Evolutionary conservation across 768 basidiomycete species (phyloP), one percentile per base, ranked within the genome.

Genomic region (Galerina sulciceps): DNA sequence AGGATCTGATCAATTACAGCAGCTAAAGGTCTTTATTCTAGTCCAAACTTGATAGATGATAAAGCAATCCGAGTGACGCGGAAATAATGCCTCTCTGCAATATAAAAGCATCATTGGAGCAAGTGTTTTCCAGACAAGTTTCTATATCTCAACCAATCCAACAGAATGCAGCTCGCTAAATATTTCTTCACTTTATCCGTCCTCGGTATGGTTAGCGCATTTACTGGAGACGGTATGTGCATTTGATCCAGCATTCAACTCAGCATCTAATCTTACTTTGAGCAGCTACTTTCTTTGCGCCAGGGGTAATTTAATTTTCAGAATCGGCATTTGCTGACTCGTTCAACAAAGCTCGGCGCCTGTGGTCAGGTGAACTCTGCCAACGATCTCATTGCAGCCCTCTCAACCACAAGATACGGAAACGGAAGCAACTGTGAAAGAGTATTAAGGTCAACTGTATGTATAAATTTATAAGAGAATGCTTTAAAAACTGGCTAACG

Each of bases 341-440:
- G 26, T 31, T 31, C 4, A 31, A 4, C 26, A 31, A 31, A 69
- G 68, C 53, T 66, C 45, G 71, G 71, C 20, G 65, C 61, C 46
- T 72, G 71, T 38, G 69, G 71, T 4, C 53, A 54, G 14, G 34
- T 34, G 14, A 69, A 64, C 53, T 58, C 46, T 10, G 59, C 55
- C 20, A 63, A 57, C 31, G 67, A 72, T 15, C 58, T 63, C 23
- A 63, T 72, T 38, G 71, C 64, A 31, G 71, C 71, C 11, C 55
- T 72, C 13, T 67, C 68, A 8, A 57, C 56, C 5, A 8, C 42
- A 10, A 58, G 66, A 40, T 69, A 68, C 57, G 56, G 51, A 9
- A 53, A 56, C 14, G 66, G 68, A 4, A 56, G 55, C 14, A 59
- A 64, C 37, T 72, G 71, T 54, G 68, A 36, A 53, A 65, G 17